phyloP scores from a whole-genome alignment of 352 stramenopile genomes.

The Pythium sukuiense region DNA sequence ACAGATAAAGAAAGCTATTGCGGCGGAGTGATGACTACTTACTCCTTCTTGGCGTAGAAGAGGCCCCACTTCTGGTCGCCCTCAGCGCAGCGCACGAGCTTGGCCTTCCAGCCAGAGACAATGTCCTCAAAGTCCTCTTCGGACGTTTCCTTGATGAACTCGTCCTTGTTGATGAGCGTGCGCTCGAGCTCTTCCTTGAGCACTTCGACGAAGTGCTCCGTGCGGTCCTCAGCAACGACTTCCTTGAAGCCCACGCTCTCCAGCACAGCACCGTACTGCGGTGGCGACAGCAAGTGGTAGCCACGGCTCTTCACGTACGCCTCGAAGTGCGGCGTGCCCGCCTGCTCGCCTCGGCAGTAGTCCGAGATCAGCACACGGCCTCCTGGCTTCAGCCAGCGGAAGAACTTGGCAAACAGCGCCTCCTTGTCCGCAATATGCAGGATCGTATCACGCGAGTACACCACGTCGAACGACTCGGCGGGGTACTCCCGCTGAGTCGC shows the following conservation, averaged over 20 bases:
- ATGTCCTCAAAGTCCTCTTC: slow-evolving; percentile 39
- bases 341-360: slow-evolving; percentile 37
- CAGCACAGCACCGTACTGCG: slow-evolving; percentile 32
- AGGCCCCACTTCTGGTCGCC: slow-evolving; percentile 47
- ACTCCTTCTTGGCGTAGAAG: slow-evolving; percentile 26
- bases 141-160: slow-evolving; percentile 39
- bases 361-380: slow-evolving; percentile 66
- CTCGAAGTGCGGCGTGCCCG: slow-evolving; percentile 31
- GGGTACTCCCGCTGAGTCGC: slow-evolving; percentile 31
- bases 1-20: neutral
- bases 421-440: slow-evolving; percentile 67
- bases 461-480: slow-evolving; percentile 37
- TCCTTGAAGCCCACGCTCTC: slow-evolving; percentile 30
- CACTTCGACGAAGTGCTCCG: slow-evolving; percentile 37
- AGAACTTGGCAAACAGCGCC: slow-evolving; percentile 60
- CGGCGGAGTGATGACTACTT: neutral
- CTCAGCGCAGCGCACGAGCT: slow-evolving; percentile 39
- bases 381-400: slow-evolving; percentile 61
- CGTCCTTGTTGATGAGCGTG: slow-evolving; percentile 29
- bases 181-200: slow-evolving; percentile 34
- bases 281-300: slow-evolving; percentile 32
- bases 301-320: slow-evolving; percentile 36
- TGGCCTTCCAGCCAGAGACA: slow-evolving; percentile 39
- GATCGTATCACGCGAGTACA: slow-evolving; percentile 78
- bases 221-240: slow-evolving; percentile 37